Conservation (phyloP, 176 grass and related monocot genomes). For the barley (Hordeum vulgare) region DNA sequence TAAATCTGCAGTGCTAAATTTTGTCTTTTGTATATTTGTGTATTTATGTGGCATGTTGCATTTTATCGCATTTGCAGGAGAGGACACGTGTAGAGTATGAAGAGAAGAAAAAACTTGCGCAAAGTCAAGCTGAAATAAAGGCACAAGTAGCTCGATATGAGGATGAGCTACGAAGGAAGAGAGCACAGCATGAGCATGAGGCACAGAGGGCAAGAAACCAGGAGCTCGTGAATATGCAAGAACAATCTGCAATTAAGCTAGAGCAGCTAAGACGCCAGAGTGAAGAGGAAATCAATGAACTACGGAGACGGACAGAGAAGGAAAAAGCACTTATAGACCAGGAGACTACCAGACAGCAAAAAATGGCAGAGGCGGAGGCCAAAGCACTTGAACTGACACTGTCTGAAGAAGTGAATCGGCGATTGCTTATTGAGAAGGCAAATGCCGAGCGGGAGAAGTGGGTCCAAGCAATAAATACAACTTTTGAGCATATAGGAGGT, state of each 20-base stretch:
- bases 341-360: slow-evolving; percentile 21
- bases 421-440: slow-evolving; percentile 44
- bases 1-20: neutral
- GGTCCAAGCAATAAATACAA: slow-evolving; percentile 85
- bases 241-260: slow-evolving; percentile 69
- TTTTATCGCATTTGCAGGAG: slow-evolving; percentile 51
- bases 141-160: slow-evolving; percentile 64
- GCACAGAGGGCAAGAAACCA: slow-evolving; percentile 86
- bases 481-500: slow-evolving; percentile 98
- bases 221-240: slow-evolving; percentile 96
- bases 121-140: slow-evolving; percentile 61
- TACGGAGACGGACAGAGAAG: slow-evolving; percentile 52
- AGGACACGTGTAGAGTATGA: slow-evolving; percentile 69
- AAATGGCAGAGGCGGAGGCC: slow-evolving; percentile 50
- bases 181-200: slow-evolving; percentile 71
- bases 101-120: slow-evolving; percentile 67
- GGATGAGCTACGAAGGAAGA: slow-evolving; percentile 83
- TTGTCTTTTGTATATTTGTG: neutral
- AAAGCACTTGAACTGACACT: slow-evolving; percentile 28
- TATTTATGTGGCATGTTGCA: neutral
- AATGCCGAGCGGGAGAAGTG: slow-evolving; percentile 95
- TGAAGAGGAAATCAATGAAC: slow-evolving; percentile 78
- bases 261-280: slow-evolving; percentile 64
- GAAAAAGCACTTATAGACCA: slow-evolving; percentile 51
- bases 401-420: slow-evolving; percentile 61